These are phyloP conservation scores for Dryadomyces quercivorus DNA, from an alignment of 2,329 filamentous ascomycete genomes.

Conservation along the genomic window DNA sequence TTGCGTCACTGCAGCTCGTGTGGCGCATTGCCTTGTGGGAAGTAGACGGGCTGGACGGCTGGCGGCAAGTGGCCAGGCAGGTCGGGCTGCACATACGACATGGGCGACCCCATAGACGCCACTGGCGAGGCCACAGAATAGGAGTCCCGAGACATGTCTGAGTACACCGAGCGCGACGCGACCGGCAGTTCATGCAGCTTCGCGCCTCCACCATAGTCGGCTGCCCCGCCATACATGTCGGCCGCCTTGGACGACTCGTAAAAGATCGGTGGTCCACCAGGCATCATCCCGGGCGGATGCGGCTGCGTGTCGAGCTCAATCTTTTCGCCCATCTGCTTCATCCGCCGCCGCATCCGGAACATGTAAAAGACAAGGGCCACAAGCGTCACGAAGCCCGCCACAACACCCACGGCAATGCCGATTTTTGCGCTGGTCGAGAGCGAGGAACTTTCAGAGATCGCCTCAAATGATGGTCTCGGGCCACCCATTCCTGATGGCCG, in stretches of 20 bases:
- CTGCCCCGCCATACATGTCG: too few relatives aligned
- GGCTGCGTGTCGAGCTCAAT: neutral
- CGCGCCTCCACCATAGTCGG: too few relatives aligned
- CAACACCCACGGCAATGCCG: neutral
- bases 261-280: neutral
- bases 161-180: too few relatives aligned
- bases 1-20: too few relatives aligned
- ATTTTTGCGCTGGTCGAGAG: neutral
- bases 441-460: neutral
- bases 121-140: neutral
- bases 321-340: neutral
- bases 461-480: neutral
- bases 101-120: neutral
- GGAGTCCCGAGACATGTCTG: too few relatives aligned
- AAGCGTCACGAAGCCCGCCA: neutral
- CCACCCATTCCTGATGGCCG: neutral
- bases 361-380: neutral
- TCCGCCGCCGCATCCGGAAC: neutral
- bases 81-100: neutral
- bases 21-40: too few relatives aligned
- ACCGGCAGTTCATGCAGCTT: too few relatives aligned
- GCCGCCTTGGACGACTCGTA: too few relatives aligned
- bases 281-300: neutral
- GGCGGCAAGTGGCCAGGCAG: too few relatives aligned
- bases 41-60: too few relatives aligned